Conservation (phyloP, 768 basidiomycete species). For the Russula brevipes region DNA sequence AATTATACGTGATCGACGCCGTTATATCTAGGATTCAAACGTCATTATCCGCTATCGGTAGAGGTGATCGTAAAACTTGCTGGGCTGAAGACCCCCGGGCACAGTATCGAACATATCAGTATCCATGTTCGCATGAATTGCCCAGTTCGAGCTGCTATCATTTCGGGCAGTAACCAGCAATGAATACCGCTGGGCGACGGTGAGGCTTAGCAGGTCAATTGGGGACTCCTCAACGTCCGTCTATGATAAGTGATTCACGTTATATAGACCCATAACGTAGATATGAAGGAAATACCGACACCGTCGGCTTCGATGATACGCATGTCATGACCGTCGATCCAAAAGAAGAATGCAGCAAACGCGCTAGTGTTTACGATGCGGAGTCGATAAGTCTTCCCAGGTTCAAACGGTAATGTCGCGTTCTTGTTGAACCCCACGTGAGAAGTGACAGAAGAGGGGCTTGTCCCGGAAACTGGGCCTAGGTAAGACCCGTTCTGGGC, state of each 20-base stretch:
- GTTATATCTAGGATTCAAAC: conserved; percentile 66
- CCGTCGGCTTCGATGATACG: conserved; percentile 79
- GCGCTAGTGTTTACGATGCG: conserved; percentile 82
- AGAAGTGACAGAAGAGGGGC: conserved; percentile 42
- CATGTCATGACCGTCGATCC: conserved; percentile 89
- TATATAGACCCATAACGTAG: not conserved
- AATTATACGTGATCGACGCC: conserved; percentile 71
- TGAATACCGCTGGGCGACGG: conserved; percentile 91
- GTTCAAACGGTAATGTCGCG: conserved; percentile 73
- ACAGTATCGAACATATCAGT: conserved; percentile 82
- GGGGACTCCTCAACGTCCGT: conserved; percentile 73
- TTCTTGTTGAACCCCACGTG: conserved; percentile 83
- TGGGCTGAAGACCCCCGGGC: conserved; percentile 67
- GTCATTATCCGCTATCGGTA: not conserved
- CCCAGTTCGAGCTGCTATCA: conserved; percentile 75
- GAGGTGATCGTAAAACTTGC: conserved; percentile 38
- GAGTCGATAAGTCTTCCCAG: conserved; percentile 87
- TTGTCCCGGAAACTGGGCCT: conserved; percentile 49
- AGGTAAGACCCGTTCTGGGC: conserved; percentile 70
- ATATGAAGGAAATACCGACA: conserved; percentile 39
- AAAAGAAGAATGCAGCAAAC: conserved; percentile 73
- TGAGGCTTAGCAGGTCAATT: conserved; percentile 64
- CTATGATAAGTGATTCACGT: conserved; percentile 32
- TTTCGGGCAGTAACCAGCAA: conserved; percentile 88
- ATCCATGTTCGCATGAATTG: conserved; percentile 89